Evolutionary conservation across 2,329 filamentous ascomycete genomes (phyloP).

Genomic region (Microthyrium microscopicum): DNA sequence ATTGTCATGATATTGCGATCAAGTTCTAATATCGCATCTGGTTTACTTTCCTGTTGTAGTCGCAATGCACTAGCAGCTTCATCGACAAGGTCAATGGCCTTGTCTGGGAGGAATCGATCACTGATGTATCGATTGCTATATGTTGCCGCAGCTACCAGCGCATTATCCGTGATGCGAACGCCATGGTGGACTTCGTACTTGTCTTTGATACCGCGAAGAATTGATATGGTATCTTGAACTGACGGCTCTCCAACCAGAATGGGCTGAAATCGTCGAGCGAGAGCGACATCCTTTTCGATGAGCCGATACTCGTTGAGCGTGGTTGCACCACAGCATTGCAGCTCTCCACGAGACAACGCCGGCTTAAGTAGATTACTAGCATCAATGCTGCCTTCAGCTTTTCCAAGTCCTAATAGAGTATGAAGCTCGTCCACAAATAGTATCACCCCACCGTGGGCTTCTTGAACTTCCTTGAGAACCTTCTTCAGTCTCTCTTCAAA

Average conservation of each 20-base stretch:
- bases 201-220: constrained; percentile 90
- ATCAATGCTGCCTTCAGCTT: constrained; percentile 91
- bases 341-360: constrained; percentile 75
- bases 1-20: constrained; percentile 95
- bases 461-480: constrained; percentile 78
- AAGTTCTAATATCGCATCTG: constrained; percentile 79
- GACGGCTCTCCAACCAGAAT: constrained; percentile 85
- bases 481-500: constrained; percentile 90
- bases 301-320: constrained; percentile 81
- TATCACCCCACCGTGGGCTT: constrained; percentile 77
- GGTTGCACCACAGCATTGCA: constrained; percentile 91
- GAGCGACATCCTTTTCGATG: constrained; percentile 90
- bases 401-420: constrained; percentile 77
- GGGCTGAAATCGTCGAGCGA: constrained; percentile 85
- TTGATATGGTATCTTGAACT: constrained; percentile 86
- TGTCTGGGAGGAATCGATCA: constrained; percentile 88
- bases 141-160: constrained; percentile 78
- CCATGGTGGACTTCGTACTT: constrained; percentile 96
- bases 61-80: constrained; percentile 84
- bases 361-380: constrained; percentile 91
- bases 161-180: constrained; percentile 82
- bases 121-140: constrained; percentile 95
- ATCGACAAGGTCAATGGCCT: constrained; percentile 92
- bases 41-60: constrained; percentile 90
- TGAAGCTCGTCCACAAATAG: constrained; percentile 93